These are phyloP conservation scores for Scheffersomyces segobiensis DNA, from an alignment of 1,139 yeast species.

Conservation along the genomic window DNA sequence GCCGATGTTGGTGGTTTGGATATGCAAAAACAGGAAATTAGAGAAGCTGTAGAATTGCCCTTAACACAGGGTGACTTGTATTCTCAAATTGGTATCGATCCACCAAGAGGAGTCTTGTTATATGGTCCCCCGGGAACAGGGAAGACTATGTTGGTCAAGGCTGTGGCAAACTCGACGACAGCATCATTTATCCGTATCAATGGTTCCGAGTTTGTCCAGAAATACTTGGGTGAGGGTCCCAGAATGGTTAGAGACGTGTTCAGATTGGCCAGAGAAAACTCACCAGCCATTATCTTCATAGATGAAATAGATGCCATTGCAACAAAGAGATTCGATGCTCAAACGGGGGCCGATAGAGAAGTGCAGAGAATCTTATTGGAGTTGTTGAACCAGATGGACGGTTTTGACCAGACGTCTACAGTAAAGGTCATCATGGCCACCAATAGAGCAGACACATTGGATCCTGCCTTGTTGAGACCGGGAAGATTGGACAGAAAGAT, in stretches of 20 bases:
- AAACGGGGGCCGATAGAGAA: conserved; percentile 99
- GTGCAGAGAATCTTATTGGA: conserved; percentile 97
- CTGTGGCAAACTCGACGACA: conserved; percentile 95
- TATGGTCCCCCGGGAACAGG: conserved; percentile 99
- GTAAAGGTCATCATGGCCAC: conserved; percentile 99
- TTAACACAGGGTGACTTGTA: conserved; percentile 94
- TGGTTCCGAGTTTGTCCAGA: conserved; percentile 97
- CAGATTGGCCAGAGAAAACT: conserved; percentile 93
- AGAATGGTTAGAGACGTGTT: conserved; percentile 99
- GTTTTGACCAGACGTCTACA: conserved; percentile 92
- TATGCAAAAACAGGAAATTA: conserved; percentile 97
- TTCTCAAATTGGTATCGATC: conserved; percentile 97
- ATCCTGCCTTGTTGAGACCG: conserved; percentile 95
- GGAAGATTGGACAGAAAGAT: conserved; percentile 98
- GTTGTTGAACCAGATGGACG: conserved; percentile 97
- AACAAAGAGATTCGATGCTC: conserved; percentile 98
- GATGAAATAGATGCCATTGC: conserved; percentile 94
- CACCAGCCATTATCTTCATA: conserved; percentile 94
- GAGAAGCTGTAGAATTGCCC: conserved; percentile 98
- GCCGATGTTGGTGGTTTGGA: conserved; percentile 98
- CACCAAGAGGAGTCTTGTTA: conserved; percentile 94
- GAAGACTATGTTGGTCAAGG: conserved; percentile 97
- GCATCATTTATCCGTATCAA: conserved; percentile 96
- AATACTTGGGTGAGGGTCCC: conserved; percentile 98
- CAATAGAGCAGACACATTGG: conserved; percentile 95